Conservation (phyloP, 495 filamentous ascomycete genomes). For the Lepraria neglecta region DNA sequence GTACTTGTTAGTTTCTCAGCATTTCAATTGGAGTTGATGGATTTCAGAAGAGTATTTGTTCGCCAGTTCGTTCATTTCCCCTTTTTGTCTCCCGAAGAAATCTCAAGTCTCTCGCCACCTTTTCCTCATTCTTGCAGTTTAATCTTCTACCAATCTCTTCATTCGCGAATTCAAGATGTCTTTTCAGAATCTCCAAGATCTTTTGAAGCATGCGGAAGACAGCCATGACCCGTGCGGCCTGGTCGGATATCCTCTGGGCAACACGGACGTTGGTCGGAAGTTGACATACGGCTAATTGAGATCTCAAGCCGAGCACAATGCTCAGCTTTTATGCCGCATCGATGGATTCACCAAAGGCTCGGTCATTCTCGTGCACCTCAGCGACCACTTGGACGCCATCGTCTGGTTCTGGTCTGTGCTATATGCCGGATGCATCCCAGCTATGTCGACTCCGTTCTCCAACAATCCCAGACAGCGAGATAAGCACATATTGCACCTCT, state of each 20-base stretch:
- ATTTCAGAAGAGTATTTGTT: too few relatives aligned
- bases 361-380: conserved; percentile 35
- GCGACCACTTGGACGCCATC: conserved; percentile 37
- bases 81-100: background rate
- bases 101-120: background rate
- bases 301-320: conserved; percentile 1
- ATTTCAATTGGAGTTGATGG: too few relatives aligned
- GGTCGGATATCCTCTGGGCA: background rate
- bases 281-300: background rate
- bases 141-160: too few relatives aligned
- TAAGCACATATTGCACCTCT: conserved; percentile 35
- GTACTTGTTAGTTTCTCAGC: too few relatives aligned
- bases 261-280: background rate
- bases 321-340: conserved; percentile 8
- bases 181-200: conserved; percentile 2
- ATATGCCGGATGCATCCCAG: conserved; percentile 37
- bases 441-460: conserved; percentile 36
- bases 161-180: background rate
- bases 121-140: background rate
- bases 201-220: background rate
- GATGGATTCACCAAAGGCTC: conserved; percentile 5
- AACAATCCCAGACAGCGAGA: conserved; percentile 32
- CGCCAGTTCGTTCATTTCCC: too few relatives aligned
- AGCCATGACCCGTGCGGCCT: background rate
- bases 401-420: conserved; percentile 44